Conservation (phyloP, 2,329 filamentous ascomycete species). For the Hymenoscyphus repandus region DNA sequence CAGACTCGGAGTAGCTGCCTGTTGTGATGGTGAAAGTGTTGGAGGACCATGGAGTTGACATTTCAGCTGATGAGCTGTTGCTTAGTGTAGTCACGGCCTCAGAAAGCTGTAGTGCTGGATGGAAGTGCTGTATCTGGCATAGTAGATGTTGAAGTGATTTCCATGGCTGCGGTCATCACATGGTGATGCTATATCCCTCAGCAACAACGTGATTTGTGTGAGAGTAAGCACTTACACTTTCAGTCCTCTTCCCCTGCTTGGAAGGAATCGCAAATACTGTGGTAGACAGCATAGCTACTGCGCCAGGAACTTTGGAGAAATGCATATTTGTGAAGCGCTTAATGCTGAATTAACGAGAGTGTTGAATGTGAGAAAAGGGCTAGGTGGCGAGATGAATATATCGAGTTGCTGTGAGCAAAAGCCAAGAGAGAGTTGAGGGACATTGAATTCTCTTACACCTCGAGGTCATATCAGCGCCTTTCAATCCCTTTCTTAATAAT, state of each 20-base stretch:
- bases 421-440: too few relatives aligned
- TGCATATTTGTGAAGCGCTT: constrained; percentile 12
- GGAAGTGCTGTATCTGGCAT: neutral
- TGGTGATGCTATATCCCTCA: neutral
- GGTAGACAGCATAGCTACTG: constrained; percentile 2
- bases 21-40: neutral
- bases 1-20: neutral
- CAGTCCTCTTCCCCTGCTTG: neutral
- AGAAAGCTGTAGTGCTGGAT: neutral
- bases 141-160: neutral
- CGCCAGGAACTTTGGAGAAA: constrained; percentile 9
- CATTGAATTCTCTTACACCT: too few relatives aligned
- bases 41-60: neutral
- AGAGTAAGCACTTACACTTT: neutral
- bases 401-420: too few relatives aligned
- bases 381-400: neutral
- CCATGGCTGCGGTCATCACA: neutral
- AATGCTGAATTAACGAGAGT: neutral
- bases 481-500: too few relatives aligned
- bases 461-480: too few relatives aligned
- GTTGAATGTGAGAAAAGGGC: neutral
- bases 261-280: neutral
- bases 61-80: neutral
- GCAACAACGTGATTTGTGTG: neutral
- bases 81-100: too few relatives aligned